These are phyloP conservation scores for Trifolium repens DNA, from an alignment of 306 rosid genomes.

Conservation along the genomic window DNA sequence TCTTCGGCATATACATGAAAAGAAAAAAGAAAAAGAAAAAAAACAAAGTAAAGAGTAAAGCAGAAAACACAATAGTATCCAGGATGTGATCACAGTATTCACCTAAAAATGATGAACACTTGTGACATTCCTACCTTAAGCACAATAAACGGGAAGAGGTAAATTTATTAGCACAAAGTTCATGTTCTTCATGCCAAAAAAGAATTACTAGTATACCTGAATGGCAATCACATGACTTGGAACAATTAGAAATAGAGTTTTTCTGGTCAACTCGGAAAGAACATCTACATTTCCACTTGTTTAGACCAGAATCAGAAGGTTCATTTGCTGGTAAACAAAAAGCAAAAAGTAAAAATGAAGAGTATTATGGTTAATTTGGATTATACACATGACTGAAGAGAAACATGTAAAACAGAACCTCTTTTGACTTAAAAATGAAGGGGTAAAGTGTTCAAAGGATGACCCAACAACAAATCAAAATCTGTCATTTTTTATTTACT, in stretches of 20 bases:
- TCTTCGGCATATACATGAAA: conserved; percentile 60
- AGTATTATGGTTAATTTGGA: conserved; percentile 23
- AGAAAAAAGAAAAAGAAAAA: background rate
- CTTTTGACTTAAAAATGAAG: conserved; percentile 24
- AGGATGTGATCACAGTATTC: conserved; percentile 28
- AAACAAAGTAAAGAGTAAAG: conserved; percentile 1
- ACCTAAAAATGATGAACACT: background rate
- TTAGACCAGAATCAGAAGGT: conserved; percentile 50
- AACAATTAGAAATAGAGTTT: conserved; percentile 68
- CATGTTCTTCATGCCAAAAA: conserved; percentile 36
- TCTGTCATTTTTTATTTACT: background rate
- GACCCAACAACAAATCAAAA: background rate
- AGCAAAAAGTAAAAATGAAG: conserved; percentile 30
- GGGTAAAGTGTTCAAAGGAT: background rate
- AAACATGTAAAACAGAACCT: conserved; percentile 15
- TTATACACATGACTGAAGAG: conserved; percentile 10
- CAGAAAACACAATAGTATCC: conserved; percentile 25
- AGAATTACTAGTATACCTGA: conserved; percentile 61
- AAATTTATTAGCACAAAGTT: conserved; percentile 1
- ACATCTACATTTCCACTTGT: conserved; percentile 83
- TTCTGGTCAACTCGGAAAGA: conserved; percentile 56
- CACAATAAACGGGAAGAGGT: background rate
- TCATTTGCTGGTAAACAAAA: conserved; percentile 54
- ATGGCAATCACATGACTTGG: conserved; percentile 82
- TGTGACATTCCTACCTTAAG: background rate